These are phyloP conservation scores for Fusarium burgessii DNA, from an alignment of 2,329 filamentous ascomycete genomes.

Conservation along the genomic window DNA sequence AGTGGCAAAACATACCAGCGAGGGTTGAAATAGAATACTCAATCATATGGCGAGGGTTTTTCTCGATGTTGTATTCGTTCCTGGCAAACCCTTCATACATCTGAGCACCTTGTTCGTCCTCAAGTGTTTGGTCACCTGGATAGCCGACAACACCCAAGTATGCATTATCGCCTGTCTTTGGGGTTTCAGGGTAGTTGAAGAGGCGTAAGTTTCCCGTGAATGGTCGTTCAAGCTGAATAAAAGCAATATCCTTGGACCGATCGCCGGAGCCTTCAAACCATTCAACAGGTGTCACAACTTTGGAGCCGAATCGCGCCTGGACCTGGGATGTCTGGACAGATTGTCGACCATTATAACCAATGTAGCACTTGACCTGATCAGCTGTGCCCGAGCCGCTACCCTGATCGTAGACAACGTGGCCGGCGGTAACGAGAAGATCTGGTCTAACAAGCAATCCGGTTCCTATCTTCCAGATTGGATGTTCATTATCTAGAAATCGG, in stretches of 20 bases:
- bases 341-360: conserved; percentile 49
- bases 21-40: conserved; percentile 48
- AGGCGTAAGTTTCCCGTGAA: conserved; percentile 36
- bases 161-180: background rate
- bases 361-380: conserved; percentile 49
- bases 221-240: conserved; percentile 37
- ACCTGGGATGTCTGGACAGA: background rate
- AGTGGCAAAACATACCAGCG: conserved; percentile 32
- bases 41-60: conserved; percentile 44
- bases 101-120: conserved; percentile 46
- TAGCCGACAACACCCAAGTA: conserved; percentile 52
- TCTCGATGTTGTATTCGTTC: conserved; percentile 41
- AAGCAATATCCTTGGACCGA: conserved; percentile 42
- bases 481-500: conserved; percentile 9
- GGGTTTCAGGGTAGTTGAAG: conserved; percentile 39
- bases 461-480: conserved; percentile 38
- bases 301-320: background rate
- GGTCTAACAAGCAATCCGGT: conserved; percentile 40
- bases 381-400: background rate
- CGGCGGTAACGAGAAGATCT: conserved; percentile 40
- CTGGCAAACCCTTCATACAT: conserved; percentile 50
- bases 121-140: conserved; percentile 45
- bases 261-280: conserved; percentile 35
- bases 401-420: conserved; percentile 38
- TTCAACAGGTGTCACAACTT: conserved; percentile 36